Conservation (phyloP, 2,329 filamentous ascomycete species). For the Monosporascus sp. region DNA sequence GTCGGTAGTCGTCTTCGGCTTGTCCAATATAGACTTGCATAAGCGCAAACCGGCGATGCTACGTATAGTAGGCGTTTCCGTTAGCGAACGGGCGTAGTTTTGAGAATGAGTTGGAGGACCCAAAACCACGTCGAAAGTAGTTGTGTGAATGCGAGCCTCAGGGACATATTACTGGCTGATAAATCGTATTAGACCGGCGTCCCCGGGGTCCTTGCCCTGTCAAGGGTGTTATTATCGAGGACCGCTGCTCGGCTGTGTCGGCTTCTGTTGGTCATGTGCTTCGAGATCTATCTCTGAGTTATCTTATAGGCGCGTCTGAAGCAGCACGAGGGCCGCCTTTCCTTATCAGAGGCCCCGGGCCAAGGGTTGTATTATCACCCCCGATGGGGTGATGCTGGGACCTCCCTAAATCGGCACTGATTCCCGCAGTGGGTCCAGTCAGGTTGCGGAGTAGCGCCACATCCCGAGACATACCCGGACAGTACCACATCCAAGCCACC, state of each 20-base stretch:
- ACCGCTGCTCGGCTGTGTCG: background rate
- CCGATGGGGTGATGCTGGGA: background rate
- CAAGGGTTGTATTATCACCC: background rate
- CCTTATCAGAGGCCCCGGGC: background rate
- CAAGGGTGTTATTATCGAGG: background rate
- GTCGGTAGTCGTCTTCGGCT: too few species aligned
- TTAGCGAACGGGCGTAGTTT: too few species aligned
- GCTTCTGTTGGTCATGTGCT: background rate
- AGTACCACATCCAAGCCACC: too few species aligned
- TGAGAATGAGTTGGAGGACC: too few species aligned
- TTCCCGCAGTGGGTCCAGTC: background rate
- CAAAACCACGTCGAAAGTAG: background rate
- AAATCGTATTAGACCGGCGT: background rate
- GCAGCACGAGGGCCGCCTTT: background rate
- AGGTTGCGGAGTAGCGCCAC: background rate
- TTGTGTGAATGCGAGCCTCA: background rate
- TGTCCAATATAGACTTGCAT: too few species aligned
- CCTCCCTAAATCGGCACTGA: background rate
- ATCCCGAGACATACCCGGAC: background rate
- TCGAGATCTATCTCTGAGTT: background rate
- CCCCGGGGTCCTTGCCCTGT: background rate
- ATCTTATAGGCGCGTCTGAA: background rate
- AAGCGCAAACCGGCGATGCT: too few species aligned
- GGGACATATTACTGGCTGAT: background rate
- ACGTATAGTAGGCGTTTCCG: too few species aligned